Conservation (phyloP, 305 asterid genomes). For the Solanum hybrid region DNA sequence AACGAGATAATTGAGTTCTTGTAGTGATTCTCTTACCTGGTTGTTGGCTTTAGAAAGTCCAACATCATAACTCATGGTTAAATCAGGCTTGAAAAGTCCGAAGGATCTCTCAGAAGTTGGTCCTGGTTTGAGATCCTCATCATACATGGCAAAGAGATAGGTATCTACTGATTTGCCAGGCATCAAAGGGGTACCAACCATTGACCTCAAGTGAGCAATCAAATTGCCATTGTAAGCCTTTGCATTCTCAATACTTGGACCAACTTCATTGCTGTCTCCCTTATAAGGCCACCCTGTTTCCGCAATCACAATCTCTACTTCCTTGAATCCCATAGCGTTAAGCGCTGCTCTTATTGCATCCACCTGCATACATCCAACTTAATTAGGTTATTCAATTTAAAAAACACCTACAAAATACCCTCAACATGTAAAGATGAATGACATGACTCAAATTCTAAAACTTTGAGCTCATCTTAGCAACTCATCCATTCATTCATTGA, state of each 20-base stretch:
- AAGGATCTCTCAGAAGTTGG: slow-evolving; percentile 60
- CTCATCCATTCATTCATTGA: background rate
- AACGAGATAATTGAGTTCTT: background rate
- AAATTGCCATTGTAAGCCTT: slow-evolving; percentile 54
- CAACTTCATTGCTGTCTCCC: slow-evolving; percentile 56
- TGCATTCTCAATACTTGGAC: slow-evolving; percentile 58
- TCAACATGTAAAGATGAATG: background rate
- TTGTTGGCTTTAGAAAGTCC: slow-evolving; percentile 44
- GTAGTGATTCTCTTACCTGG: slow-evolving; percentile 16
- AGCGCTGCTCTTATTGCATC: slow-evolving; percentile 60
- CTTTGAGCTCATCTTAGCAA: background rate
- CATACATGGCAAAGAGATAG: slow-evolving; percentile 60
- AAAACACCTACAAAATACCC: background rate
- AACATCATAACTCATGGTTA: slow-evolving; percentile 37
- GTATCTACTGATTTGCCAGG: slow-evolving; percentile 60
- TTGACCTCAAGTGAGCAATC: slow-evolving; percentile 48
- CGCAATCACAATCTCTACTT: slow-evolving; percentile 59
- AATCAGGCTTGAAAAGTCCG: slow-evolving; percentile 62
- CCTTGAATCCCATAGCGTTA: slow-evolving; percentile 42
- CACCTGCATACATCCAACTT: slow-evolving; percentile 21
- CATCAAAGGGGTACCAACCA: slow-evolving; percentile 76
- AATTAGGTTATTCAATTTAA: background rate
- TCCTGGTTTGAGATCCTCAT: slow-evolving; percentile 64
- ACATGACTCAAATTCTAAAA: background rate
- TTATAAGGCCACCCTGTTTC: slow-evolving; percentile 84